These are phyloP conservation scores for Arabis alpina DNA, from an alignment of 345 rosid species.

Conservation along the genomic window DNA sequence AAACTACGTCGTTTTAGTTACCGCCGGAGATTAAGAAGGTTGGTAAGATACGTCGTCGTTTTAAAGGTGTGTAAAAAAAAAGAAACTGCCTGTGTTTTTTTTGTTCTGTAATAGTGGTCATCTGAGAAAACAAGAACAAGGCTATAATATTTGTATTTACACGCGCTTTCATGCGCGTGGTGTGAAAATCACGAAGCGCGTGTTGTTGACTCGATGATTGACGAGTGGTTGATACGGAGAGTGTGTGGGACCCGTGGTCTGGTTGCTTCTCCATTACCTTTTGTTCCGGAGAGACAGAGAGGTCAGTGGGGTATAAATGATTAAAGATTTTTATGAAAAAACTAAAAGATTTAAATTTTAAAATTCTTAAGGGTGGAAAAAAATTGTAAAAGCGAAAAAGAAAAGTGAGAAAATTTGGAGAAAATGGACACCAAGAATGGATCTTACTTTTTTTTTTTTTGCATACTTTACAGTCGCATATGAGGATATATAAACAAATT, in stretches of 20 bases:
- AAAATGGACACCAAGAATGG: constrained; percentile 26
- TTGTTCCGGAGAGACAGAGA: constrained; percentile 46
- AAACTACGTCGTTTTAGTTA: constrained; percentile 33
- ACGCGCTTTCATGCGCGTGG: constrained; percentile 44
- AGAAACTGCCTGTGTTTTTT: constrained; percentile 36
- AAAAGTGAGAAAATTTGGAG: constrained; percentile 21
- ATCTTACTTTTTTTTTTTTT: constrained; percentile 27
- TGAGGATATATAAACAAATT: neutral
- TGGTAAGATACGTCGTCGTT: constrained; percentile 46
- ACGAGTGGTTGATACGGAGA: too few relatives aligned
- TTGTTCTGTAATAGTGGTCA: constrained; percentile 47
- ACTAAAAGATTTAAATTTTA: neutral
- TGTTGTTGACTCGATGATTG: neutral
- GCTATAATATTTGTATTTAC: neutral
- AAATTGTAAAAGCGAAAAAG: constrained; percentile 26
- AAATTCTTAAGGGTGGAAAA: constrained; percentile 18
- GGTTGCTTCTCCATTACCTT: constrained; percentile 46
- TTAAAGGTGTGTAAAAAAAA: constrained; percentile 13
- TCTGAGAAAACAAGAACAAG: constrained; percentile 39
- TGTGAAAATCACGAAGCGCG: neutral
- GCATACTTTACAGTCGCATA: constrained; percentile 39
- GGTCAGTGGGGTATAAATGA: constrained; percentile 48
- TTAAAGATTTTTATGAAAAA: constrained; percentile 13
- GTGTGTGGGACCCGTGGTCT: constrained; percentile 54
- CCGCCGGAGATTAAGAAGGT: constrained; percentile 30